Conservation (phyloP, 108 stramenopile species). For the Thalassiosira profunda region DNA sequence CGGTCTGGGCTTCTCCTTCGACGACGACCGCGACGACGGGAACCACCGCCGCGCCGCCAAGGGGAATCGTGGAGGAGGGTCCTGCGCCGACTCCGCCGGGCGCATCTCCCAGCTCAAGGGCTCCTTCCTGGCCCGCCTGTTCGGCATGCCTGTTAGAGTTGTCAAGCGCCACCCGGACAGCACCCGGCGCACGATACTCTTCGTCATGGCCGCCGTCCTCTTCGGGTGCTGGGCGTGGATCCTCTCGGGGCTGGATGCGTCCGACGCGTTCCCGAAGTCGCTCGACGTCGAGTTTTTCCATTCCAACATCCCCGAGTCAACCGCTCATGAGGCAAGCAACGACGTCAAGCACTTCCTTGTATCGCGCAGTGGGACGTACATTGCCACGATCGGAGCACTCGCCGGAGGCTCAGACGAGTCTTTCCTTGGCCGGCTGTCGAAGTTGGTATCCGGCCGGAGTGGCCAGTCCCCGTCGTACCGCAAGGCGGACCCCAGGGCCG, state of each 20-base stretch:
- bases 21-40: not conserved
- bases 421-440: not conserved
- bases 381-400: conserved; percentile 3
- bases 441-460: not conserved
- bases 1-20: not conserved
- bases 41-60: too few relatives aligned
- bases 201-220: not conserved
- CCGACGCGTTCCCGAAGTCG: not conserved
- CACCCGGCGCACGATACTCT: not conserved
- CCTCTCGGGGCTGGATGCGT: not conserved
- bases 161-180: not conserved
- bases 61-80: not conserved
- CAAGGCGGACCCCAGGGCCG: not conserved
- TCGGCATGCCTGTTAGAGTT: not conserved
- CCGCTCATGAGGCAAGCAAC: not conserved
- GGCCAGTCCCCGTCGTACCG: not conserved
- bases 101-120: conserved; percentile 1
- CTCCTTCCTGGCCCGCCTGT: not conserved
- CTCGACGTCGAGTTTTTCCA: conserved; percentile 7
- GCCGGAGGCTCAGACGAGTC: not conserved
- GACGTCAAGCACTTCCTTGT: not conserved
- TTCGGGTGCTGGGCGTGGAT: not conserved
- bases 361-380: conserved; percentile 2
- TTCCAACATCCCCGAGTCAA: not conserved
- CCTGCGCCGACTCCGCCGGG: not conserved